Conservation (phyloP, 768 basidiomycete genomes). For the Trametes sanguinea region DNA sequence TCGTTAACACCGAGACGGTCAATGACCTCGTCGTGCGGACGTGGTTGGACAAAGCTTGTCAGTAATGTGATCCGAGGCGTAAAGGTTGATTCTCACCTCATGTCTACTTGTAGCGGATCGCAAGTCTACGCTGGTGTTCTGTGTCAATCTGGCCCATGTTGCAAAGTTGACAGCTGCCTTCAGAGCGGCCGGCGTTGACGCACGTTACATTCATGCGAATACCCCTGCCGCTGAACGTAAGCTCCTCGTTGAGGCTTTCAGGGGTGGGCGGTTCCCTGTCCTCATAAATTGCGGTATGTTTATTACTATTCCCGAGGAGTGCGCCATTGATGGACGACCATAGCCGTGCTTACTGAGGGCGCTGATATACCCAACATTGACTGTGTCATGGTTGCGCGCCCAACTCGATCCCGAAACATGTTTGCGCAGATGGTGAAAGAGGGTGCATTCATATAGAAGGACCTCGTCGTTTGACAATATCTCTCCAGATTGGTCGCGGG, state of each 20-base stretch:
- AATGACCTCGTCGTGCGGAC: constrained; percentile 78
- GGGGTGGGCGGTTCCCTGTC: constrained; percentile 74
- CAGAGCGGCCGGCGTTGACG: constrained; percentile 76
- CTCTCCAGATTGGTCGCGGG: constrained; percentile 80
- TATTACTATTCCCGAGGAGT: background rate
- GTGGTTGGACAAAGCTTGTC: constrained; percentile 86
- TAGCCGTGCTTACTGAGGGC: constrained; percentile 90
- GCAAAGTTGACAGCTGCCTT: constrained; percentile 71
- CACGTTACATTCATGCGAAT: constrained; percentile 72
- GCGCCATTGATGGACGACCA: background rate
- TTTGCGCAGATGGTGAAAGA: constrained; percentile 86
- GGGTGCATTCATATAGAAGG: background rate
- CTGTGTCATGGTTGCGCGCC: constrained; percentile 84
- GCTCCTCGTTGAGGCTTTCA: constrained; percentile 66
- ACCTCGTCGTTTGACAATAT: background rate
- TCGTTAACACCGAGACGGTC: constrained; percentile 77
- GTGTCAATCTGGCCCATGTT: constrained; percentile 83
- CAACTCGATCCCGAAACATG: constrained; percentile 85
- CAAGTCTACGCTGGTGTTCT: constrained; percentile 91
- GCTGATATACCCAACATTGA: constrained; percentile 95
- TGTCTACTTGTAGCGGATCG: constrained; percentile 47
- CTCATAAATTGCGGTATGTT: constrained; percentile 82
- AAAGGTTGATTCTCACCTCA: constrained; percentile 24
- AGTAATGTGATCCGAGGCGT: too few species aligned
- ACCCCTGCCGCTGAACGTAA: constrained; percentile 68